Conservation (phyloP, 2,329 filamentous ascomycete genomes). For the Neopestalotiopsis clavispora region DNA sequence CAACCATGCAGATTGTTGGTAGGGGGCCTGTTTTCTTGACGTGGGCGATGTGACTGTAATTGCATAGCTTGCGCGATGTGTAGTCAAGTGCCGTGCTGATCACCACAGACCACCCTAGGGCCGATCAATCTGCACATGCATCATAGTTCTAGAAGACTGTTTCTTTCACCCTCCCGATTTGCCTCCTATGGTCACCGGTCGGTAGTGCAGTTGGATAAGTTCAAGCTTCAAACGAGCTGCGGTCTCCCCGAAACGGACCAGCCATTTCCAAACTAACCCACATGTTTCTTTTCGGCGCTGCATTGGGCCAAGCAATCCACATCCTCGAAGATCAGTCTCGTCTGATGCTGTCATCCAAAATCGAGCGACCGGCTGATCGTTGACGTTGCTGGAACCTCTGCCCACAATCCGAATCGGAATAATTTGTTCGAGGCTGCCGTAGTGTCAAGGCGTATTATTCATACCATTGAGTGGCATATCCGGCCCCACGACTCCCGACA, state of each 20-base stretch:
- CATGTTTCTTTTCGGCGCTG: background rate
- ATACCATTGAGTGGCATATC: background rate
- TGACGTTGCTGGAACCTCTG: background rate
- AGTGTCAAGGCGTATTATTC: background rate
- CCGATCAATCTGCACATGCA: slow-evolving; percentile 11
- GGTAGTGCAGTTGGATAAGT: background rate
- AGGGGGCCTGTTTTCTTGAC: background rate
- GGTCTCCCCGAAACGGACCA: slow-evolving; percentile 6
- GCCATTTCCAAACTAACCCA: background rate
- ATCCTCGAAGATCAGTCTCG: background rate
- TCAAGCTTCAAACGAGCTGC: background rate
- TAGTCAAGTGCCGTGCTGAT: background rate
- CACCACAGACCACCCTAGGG: background rate
- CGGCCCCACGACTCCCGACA: background rate
- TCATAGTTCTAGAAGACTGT: slow-evolving; percentile 15
- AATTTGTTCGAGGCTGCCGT: background rate
- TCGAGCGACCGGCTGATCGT: background rate
- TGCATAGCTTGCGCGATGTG: background rate
- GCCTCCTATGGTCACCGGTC: background rate
- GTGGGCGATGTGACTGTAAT: background rate
- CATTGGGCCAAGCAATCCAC: background rate
- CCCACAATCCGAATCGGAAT: too few species aligned
- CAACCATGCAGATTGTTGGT: background rate
- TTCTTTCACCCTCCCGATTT: background rate
- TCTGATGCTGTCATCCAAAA: background rate